Conservation (phyloP, 2,329 filamentous ascomycete genomes). For the Penicillium sp. region DNA sequence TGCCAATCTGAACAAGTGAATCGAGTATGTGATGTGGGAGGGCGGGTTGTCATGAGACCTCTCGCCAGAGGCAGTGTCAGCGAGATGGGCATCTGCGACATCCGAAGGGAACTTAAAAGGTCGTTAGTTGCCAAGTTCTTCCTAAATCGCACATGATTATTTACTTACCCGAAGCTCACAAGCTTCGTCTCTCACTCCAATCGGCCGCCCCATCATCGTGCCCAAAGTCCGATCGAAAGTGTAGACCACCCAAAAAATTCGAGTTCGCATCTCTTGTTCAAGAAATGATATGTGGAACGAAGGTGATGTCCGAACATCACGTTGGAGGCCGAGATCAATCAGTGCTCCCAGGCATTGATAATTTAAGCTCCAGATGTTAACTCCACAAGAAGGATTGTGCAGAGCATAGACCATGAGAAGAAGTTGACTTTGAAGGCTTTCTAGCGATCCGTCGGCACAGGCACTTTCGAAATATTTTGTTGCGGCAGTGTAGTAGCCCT, state of each 20-base stretch:
- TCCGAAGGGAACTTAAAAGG: conserved; percentile 20
- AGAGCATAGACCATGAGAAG: conserved; percentile 52
- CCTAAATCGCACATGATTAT: neutral
- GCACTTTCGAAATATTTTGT: conserved; percentile 51
- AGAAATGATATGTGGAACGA: conserved; percentile 47
- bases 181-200: conserved; percentile 58
- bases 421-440: conserved; percentile 53
- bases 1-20: conserved; percentile 50
- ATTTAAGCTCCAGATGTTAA: conserved; percentile 59
- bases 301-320: conserved; percentile 48
- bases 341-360: conserved; percentile 57
- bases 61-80: conserved; percentile 3
- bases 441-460: conserved; percentile 52
- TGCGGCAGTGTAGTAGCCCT: conserved; percentile 54
- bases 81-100: conserved; percentile 23
- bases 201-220: conserved; percentile 60
- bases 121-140: neutral
- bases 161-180: conserved; percentile 53
- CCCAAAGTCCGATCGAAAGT: conserved; percentile 55
- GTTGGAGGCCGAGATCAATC: conserved; percentile 56
- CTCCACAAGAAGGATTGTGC: conserved; percentile 51
- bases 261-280: conserved; percentile 57
- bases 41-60: conserved; percentile 2
- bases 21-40: conserved; percentile 46
- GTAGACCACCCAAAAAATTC: conserved; percentile 59